Evolutionary conservation across 129 eudicot species (phyloP), one percentile per base, ranked within the genome.

Genomic region (Silybum marianum): DNA sequence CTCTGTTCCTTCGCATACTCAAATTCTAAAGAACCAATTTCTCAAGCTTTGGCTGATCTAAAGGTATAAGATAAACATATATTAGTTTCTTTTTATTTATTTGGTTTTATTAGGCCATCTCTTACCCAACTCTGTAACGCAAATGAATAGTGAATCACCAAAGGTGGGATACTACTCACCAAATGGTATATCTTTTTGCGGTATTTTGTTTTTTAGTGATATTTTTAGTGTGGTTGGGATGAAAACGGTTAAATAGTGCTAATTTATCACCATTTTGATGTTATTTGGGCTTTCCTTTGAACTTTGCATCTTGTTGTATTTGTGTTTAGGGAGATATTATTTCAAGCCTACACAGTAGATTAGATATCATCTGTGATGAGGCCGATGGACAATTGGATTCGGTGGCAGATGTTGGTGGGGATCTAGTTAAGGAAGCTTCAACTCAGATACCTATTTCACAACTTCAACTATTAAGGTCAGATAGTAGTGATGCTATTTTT

Each of bases 41-140:
- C 96, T 46, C 97, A 95, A 90, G 97, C 94, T 78, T 88, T 92
- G 89, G 88, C 85, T 85, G 96, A 92, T 82, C 86, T 95, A 84
- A 95, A 92, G 98, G 98, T 95, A 82, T 71, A 24, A 63, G 18
- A 62, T 26, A 39, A 16, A 21, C 36, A 22, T 69, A 72, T 28
- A 28, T 26, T 24, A 36, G 24, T 80, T 51, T 42, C 18, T 51
- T n/a, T 18, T 40, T 68, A 70, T 25, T 77, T 71, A 24, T 22
- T 80, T 4, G 28, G 11, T 71, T 71, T 71, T 28, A 12, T 71
- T 10, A 12, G 63, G 63, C 63, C 63, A 51, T 51, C 63, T 48
- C 19, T 19, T 14, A 48, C 21, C 7, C 1, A 48, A 48, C 21
- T 5, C 7, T 14, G 3, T 48, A 48, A 14, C 62, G 12, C 62